Percentiles rank a stretch among this genome's conserved stretches.
These are phyloP conservation scores for Glycyrrhiza uralensis DNA, from an alignment of 306 rosid species.

Conservation along the genomic window DNA sequence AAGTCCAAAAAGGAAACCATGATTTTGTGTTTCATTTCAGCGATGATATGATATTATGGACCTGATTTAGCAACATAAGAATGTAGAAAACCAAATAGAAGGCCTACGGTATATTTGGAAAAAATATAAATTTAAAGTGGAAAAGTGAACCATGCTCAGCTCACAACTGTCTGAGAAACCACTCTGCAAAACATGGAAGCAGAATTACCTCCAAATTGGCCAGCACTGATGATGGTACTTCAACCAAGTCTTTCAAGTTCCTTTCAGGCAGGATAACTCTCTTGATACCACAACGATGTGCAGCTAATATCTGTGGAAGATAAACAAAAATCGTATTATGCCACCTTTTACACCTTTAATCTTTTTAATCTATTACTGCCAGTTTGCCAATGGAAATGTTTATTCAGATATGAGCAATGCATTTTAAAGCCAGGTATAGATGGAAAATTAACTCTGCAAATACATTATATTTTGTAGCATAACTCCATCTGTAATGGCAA, in stretches of 20 bases:
- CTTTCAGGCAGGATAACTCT: conserved; percentile 94
- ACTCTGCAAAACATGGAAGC: conserved; percentile 3
- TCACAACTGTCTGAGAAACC: background rate
- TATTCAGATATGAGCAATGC: background rate
- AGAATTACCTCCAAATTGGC: conserved; percentile 77
- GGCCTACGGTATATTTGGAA: background rate
- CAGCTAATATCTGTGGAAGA: conserved; percentile 77
- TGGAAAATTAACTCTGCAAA: background rate
- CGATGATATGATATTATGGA: conserved; percentile 5
- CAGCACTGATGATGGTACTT: conserved; percentile 86
- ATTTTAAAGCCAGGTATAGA: background rate
- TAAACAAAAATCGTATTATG: conserved; percentile 21
- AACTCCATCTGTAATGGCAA: background rate
- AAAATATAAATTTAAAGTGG: background rate
- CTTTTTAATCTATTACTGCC: background rate
- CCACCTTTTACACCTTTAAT: background rate
- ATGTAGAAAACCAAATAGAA: conserved; percentile 5
- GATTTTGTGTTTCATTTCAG: background rate
- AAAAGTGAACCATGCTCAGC: background rate
- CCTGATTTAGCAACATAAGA: background rate
- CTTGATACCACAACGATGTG: conserved; percentile 86
- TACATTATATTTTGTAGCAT: background rate
- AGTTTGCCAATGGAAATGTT: background rate
- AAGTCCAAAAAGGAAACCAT: background rate
- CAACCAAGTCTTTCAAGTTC: conserved; percentile 92